Evolutionary conservation across 2,329 filamentous ascomycete species (phyloP).

Genomic region (Fusarium bactridioides): DNA sequence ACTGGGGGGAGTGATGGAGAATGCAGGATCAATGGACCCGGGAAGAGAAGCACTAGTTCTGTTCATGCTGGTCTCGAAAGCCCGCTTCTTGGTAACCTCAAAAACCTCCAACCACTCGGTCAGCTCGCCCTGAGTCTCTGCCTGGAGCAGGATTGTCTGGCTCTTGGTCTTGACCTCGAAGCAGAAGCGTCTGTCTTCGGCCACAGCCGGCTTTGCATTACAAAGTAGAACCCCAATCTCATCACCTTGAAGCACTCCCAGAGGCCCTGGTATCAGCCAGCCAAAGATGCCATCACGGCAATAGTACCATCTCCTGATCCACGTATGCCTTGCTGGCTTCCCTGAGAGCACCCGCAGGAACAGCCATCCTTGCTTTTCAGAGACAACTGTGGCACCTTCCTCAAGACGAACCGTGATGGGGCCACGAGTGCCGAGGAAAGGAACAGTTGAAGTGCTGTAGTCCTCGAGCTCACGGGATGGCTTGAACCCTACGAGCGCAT

Average conservation of each 20-base stretch:
- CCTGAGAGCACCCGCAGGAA: constrained; percentile 83
- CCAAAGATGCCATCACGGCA: constrained; percentile 96
- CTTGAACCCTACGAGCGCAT: constrained; percentile 72
- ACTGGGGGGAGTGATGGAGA: constrained; percentile 88
- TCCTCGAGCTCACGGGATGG: constrained; percentile 93
- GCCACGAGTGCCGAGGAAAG: constrained; percentile 78
- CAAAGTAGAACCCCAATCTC: constrained; percentile 95
- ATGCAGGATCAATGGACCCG: constrained; percentile 74
- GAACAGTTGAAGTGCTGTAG: constrained; percentile 89
- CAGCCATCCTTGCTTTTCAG: constrained; percentile 95
- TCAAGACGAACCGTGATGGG: constrained; percentile 69
- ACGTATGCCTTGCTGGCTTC: constrained; percentile 88
- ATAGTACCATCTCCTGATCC: constrained; percentile 95
- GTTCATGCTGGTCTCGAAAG: constrained; percentile 76
- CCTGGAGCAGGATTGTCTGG: constrained; percentile 86
- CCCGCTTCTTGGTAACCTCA: constrained; percentile 91
- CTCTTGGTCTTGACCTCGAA: constrained; percentile 99
- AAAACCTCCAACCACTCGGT: constrained; percentile 95
- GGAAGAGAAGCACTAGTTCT: constrained; percentile 56
- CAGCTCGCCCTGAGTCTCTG: constrained; percentile 91
- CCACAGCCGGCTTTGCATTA: constrained; percentile 87
- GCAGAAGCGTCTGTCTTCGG: constrained; percentile 94
- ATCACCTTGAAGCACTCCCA: constrained; percentile 93
- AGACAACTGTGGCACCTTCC: constrained; percentile 58
- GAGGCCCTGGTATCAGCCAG: constrained; percentile 83